Evolutionary conservation across 352 stramenopile species (phyloP).

Genomic region (Halophytophthora polymorphica): DNA sequence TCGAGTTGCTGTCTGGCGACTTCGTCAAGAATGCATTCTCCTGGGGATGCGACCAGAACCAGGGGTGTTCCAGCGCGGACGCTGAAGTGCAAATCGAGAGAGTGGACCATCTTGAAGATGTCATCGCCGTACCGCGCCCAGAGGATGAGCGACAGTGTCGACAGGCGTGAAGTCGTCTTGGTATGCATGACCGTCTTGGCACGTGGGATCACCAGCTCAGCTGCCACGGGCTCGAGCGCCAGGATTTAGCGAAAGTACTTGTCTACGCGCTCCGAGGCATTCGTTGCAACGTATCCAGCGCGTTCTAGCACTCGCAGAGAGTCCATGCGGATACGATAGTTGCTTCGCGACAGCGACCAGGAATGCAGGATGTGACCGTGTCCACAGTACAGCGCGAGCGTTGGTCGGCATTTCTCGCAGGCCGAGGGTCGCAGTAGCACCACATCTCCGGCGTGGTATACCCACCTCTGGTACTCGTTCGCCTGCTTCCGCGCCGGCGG

Average conservation of each 20-base stretch:
- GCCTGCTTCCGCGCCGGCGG: conserved; percentile 1
- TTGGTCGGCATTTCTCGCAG: conserved; percentile 6
- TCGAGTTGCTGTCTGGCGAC: no score
- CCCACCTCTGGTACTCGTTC: conserved; percentile 6
- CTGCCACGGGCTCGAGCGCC: conserved; percentile 10
- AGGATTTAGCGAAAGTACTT: conserved; percentile 25
- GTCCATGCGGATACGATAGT: conserved; percentile 39
- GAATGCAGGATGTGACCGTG: conserved; percentile 36
- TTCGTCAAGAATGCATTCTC: no score
- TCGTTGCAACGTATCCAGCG: conserved; percentile 15
- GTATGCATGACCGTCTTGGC: conserved; percentile 27
- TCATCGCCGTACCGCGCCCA: conserved; percentile 33
- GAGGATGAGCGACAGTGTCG: conserved; percentile 28
- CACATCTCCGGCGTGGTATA: conserved; percentile 24
- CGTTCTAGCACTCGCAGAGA: conserved; percentile 25
- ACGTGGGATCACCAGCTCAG: conserved; percentile 17
- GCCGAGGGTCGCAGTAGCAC: conserved; percentile 20
- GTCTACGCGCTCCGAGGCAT: conserved; percentile 21
- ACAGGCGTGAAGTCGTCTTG: conserved; percentile 2
- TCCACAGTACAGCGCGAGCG: conserved; percentile 36
- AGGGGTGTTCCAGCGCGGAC: no score
- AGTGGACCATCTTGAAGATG: conserved; percentile 17
- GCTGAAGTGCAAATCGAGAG: no score
- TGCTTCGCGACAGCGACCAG: conserved; percentile 31
- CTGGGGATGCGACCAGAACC: no score